Base-by-base conservation (phyloP, 768 basidiomycete genomes). In the Tubosaeta brunneosetosa region DNA sequence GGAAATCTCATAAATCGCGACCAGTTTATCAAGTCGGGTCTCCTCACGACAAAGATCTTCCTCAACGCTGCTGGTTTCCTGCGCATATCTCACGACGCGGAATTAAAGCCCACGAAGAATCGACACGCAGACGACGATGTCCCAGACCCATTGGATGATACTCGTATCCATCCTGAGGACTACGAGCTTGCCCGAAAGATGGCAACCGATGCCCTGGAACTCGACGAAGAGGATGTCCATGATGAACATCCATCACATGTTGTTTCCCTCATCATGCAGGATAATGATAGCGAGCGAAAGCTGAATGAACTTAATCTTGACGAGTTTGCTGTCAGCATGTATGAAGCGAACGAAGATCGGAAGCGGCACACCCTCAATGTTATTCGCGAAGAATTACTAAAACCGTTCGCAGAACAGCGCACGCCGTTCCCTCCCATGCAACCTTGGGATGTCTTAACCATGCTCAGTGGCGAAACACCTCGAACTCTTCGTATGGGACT, bases 171-270 rank as follows among this genome's bases (percentile, higher is more conserved):
- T 64, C 92, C 92, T 6, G 91, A 95, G 66, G 97, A 99, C 71
- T 99, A 98, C 65, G 94, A 97, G 59, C 78, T 98, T 36, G 95
- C 97, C 4, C 85, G 92, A 33, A 97, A 98, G 75, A 97, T 99
- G 94, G 95, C 95, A 34, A 90, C 91, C 17, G 94, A 97, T 69
- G 93, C 95, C 5, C 79, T 98, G 13, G 97, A 97, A 64, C 79
- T 92, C n/a, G 97, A 99, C 59, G 94, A 95, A 62, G 97, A 98
- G 68, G 97, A 99, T 71, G 79, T 93, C 32, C 89, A 90, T 51
- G 91, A 91, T 58, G 84, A 89, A 61, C 90, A 95, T 66, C 90
- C 94, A 26, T 98, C 97, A 2, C 84, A 88, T 59, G 87, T 91
- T 8, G 92, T 99, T 42, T 80, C 81, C 13, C 71, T 85, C 43